These are phyloP conservation scores for Fusarium sp. DNA, from an alignment of 2,329 filamentous ascomycete species.

Conservation along the genomic window DNA sequence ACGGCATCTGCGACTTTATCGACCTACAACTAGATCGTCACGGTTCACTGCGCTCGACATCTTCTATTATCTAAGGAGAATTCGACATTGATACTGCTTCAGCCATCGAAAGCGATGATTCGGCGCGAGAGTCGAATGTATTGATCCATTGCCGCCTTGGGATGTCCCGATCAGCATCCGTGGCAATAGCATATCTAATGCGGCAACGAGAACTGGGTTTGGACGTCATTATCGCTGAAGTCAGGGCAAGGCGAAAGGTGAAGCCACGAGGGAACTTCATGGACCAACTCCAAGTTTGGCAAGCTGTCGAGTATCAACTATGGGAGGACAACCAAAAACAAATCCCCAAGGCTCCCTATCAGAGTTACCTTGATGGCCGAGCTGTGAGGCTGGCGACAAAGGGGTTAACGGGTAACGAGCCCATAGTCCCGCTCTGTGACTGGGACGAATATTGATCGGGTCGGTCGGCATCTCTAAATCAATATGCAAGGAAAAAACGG, in stretches of 20 bases:
- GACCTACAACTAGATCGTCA: constrained; percentile 23
- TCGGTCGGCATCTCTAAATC: background rate
- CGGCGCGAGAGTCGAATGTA: constrained; percentile 27
- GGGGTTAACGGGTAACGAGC: constrained; percentile 33
- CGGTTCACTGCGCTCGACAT: background rate
- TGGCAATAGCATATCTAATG: constrained; percentile 47
- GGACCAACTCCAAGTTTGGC: constrained; percentile 46
- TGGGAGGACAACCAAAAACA: constrained; percentile 41
- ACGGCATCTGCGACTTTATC: constrained; percentile 41
- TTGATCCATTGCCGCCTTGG: constrained; percentile 47
- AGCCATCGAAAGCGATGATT: constrained; percentile 3
- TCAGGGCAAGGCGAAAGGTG: constrained; percentile 35
- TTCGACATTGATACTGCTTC: background rate
- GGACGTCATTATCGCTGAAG: constrained; percentile 24
- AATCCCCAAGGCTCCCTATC: constrained; percentile 41
- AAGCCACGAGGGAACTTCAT: constrained; percentile 43
- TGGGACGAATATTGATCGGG: constrained; percentile 5
- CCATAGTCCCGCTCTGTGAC: constrained; percentile 20
- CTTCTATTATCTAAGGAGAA: background rate
- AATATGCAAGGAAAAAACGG: background rate
- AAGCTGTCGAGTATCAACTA: constrained; percentile 39
- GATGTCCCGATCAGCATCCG: constrained; percentile 44
- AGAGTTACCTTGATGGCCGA: constrained; percentile 27
- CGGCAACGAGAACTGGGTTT: constrained; percentile 30
- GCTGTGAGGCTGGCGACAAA: constrained; percentile 31